These are phyloP conservation scores for Cyberlindnera veronae DNA, from an alignment of 805 yeast genomes.

Conservation along the genomic window DNA sequence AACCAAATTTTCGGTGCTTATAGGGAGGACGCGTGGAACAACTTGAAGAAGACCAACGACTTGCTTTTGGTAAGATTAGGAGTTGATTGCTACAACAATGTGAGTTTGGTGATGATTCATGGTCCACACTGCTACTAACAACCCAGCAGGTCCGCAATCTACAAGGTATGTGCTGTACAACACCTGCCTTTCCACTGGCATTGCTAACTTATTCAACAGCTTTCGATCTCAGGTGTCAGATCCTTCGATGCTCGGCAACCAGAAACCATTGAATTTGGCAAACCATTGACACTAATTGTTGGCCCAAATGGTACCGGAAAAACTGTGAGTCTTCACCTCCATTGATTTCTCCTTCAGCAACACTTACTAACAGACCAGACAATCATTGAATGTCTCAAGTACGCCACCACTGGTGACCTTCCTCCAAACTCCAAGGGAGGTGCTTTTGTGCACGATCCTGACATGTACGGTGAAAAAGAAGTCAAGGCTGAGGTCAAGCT, in stretches of 20 bases:
- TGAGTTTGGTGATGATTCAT: too few relatives aligned
- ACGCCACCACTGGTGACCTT: conserved; percentile 91
- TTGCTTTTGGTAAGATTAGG: too few relatives aligned
- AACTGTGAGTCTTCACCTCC: conserved; percentile 40
- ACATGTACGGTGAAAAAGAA: conserved; percentile 66
- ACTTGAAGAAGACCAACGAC: too few relatives aligned
- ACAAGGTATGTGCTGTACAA: conserved; percentile 26
- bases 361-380: conserved; percentile 38
- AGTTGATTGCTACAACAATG: too few relatives aligned
- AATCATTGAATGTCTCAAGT: conserved; percentile 87
- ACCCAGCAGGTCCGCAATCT: conserved; percentile 28
- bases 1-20: too few relatives aligned
- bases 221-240: conserved; percentile 82
- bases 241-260: conserved; percentile 84
- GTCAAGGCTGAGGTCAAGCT: conserved; percentile 89
- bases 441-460: conserved; percentile 93
- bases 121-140: too few relatives aligned
- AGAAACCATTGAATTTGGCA: conserved; percentile 85
- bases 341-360: too few relatives aligned
- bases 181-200: neutral
- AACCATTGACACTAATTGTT: conserved; percentile 88
- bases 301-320: conserved; percentile 97
- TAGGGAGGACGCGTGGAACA: too few relatives aligned
- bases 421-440: conserved; percentile 97
- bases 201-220: conserved; percentile 30